Evolutionary conservation across 768 basidiomycete species (phyloP).

Genomic region (Macrolepiota dolichaula): DNA sequence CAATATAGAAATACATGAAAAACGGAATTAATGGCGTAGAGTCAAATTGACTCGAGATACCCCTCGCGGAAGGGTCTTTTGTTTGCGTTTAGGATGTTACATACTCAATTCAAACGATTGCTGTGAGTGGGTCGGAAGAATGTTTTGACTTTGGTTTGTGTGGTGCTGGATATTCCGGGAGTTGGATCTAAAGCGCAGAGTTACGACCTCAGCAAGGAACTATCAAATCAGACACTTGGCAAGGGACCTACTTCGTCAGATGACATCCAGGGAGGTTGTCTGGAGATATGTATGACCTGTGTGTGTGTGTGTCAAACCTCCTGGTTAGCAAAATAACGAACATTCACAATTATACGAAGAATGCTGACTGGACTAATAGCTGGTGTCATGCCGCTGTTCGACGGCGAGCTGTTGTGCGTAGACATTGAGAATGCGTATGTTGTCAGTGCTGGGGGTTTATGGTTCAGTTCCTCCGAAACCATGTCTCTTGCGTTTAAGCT

Average conservation of each 20-base stretch:
- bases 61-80: too few species aligned
- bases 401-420: not conserved
- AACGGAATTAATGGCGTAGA: too few species aligned
- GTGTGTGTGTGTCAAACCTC: too few species aligned
- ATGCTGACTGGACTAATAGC: not conserved
- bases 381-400: not conserved
- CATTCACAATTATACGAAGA: too few species aligned
- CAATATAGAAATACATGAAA: too few species aligned
- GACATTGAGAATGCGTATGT: not conserved
- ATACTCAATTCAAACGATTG: too few species aligned
- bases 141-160: not conserved
- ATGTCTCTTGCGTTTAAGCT: conserved; percentile 8
- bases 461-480: conserved; percentile 9
- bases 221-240: too few species aligned
- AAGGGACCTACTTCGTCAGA: not conserved
- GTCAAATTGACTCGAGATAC: too few species aligned
- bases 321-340: too few species aligned
- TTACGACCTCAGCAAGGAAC: not conserved
- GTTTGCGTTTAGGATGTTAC: too few species aligned
- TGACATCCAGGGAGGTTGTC: not conserved
- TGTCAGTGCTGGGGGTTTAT: not conserved
- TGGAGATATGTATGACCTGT: not conserved
- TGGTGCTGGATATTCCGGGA: not conserved
- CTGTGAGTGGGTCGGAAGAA: not conserved
- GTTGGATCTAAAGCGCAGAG: not conserved